Percentiles rank a stretch among this genome's conserved stretches.
These are phyloP conservation scores for Claviceps purpurea DNA, from an alignment of 2,329 filamentous ascomycete genomes.

Conservation along the genomic window DNA sequence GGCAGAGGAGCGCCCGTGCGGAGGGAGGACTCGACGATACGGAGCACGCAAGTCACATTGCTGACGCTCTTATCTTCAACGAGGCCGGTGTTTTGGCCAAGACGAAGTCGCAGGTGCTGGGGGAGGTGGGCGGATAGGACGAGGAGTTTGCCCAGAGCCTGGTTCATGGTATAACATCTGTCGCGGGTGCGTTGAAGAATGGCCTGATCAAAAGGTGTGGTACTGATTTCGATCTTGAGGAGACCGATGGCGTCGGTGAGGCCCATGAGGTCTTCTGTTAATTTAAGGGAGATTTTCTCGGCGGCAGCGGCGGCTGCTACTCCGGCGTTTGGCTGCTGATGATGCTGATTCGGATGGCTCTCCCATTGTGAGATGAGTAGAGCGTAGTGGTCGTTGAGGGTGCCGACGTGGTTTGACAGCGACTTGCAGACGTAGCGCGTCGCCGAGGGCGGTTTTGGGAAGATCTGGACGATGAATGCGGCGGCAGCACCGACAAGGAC, in stretches of 20 bases:
- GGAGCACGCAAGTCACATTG: slow-evolving; percentile 36
- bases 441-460: slow-evolving; percentile 33
- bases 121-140: slow-evolving; percentile 24
- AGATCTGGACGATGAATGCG: slow-evolving; percentile 30
- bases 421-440: slow-evolving; percentile 29
- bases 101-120: slow-evolving; percentile 23
- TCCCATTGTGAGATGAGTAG: slow-evolving; percentile 33
- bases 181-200: slow-evolving; percentile 17
- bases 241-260: slow-evolving; percentile 15
- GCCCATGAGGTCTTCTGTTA: slow-evolving; percentile 15
- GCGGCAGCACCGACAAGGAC: slow-evolving; percentile 31
- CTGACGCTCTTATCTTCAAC: slow-evolving; percentile 30
- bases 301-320: slow-evolving; percentile 10
- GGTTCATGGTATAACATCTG: slow-evolving; percentile 20
- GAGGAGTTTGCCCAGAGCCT: slow-evolving; percentile 18
- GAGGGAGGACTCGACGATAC: slow-evolving; percentile 31
- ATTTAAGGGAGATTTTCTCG: slow-evolving; percentile 16
- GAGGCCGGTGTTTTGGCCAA: slow-evolving; percentile 25
- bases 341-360: slow-evolving; percentile 15
- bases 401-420: slow-evolving; percentile 28
- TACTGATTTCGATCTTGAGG: slow-evolving; percentile 18
- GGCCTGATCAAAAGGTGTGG: slow-evolving; percentile 17
- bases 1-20: slow-evolving; percentile 34
- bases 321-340: background rate
- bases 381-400: slow-evolving; percentile 34